Percentiles rank a stretch among this genome's conserved stretches.
These are phyloP conservation scores for Aspergillus hortae DNA, from an alignment of 2,329 filamentous ascomycete species.

Conservation along the genomic window DNA sequence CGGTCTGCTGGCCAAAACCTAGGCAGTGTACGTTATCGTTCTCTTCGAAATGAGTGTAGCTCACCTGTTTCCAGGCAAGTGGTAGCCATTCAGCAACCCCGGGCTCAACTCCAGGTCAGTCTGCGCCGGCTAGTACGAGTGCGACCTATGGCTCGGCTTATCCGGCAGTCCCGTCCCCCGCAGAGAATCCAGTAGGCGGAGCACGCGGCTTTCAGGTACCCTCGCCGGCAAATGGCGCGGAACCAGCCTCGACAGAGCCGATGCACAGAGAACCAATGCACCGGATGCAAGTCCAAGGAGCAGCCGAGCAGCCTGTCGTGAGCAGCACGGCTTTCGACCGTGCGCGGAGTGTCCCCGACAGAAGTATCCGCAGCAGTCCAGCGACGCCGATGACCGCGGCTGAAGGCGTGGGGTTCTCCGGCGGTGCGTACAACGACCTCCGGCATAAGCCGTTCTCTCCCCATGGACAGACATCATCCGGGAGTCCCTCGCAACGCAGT, in stretches of 20 bases:
- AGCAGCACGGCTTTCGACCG: not conserved
- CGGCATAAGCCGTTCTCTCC: conserved; percentile 6
- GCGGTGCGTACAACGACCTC: not conserved
- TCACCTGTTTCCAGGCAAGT: conserved; percentile 1
- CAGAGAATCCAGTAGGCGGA: not conserved
- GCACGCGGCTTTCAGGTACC: not conserved
- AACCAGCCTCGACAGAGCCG: not conserved
- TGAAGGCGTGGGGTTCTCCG: not conserved
- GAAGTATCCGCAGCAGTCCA: conserved; percentile 1
- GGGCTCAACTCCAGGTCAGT: not conserved
- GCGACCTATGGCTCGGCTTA: not conserved
- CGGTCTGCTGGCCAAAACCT: conserved; percentile 6
- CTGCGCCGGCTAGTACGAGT: not conserved
- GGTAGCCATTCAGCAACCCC: not conserved
- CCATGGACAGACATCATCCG: conserved; percentile 6
- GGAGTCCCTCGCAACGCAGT: conserved; percentile 18
- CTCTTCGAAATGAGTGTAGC: not conserved
- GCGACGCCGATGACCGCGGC: not conserved
- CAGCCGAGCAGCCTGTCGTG: not conserved
- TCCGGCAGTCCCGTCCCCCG: not conserved
- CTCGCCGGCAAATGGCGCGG: not conserved
- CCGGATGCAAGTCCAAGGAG: not conserved
- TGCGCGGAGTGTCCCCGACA: conserved; percentile 3
- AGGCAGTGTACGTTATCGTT: conserved; percentile 3
- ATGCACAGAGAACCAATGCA: not conserved